These are phyloP conservation scores for Syzygium malaccense DNA, from an alignment of 441 rosid genomes.

Conservation along the genomic window DNA sequence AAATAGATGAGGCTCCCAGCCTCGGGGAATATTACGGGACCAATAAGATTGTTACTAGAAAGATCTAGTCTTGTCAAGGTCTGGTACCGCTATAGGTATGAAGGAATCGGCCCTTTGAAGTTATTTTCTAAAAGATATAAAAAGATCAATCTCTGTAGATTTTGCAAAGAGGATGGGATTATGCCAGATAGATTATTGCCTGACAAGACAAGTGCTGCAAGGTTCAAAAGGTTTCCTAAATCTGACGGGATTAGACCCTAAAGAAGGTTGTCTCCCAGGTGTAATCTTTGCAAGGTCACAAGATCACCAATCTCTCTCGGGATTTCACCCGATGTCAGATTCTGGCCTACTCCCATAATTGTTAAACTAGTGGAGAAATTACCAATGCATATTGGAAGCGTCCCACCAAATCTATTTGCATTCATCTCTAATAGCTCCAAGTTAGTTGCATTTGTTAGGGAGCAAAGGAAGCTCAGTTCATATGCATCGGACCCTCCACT, in stretches of 20 bases:
- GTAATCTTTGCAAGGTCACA: background rate
- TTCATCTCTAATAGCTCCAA: background rate
- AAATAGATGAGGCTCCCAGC: background rate
- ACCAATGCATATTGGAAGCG: background rate
- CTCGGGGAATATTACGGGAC: background rate
- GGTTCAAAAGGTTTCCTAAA: background rate
- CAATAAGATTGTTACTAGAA: background rate
- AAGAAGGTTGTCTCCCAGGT: background rate
- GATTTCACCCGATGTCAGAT: background rate
- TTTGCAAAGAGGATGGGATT: background rate
- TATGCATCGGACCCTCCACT: background rate
- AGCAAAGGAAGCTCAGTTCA: background rate
- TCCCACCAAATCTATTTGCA: background rate
- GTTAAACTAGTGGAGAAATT: background rate
- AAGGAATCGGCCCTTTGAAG: background rate
- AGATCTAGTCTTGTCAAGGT: background rate
- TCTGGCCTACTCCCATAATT: fast-evolving
- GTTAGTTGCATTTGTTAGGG: background rate
- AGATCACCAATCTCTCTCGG: background rate
- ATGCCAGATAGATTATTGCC: background rate
- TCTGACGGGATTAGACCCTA: background rate
- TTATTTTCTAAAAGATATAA: background rate
- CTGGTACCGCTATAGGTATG: background rate
- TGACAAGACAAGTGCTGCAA: background rate
- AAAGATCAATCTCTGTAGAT: background rate